Percentiles rank a stretch among this genome's conserved stretches.
These are phyloP conservation scores for Choiromyces venosus DNA, from an alignment of 495 filamentous ascomycete genomes.

Conservation along the genomic window DNA sequence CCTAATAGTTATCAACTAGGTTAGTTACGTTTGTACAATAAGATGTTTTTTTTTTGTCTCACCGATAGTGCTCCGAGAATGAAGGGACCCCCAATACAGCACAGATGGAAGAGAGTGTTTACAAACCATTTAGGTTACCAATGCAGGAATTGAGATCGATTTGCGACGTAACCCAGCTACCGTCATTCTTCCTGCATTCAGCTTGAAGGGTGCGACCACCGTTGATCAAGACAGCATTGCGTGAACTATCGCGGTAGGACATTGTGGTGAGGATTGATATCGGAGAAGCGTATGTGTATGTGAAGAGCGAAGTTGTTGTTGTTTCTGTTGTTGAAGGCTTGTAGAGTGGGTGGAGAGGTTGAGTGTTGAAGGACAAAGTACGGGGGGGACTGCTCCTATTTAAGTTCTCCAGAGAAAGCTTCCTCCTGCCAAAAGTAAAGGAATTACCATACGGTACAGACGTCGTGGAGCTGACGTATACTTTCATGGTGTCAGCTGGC, in stretches of 20 bases:
- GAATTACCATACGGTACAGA: background rate
- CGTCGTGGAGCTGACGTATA: background rate
- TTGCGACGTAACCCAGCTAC: constrained; percentile 4
- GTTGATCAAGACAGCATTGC: constrained; percentile 8
- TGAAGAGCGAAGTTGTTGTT: background rate
- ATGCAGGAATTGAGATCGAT: constrained; percentile 25
- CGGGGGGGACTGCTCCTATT: background rate
- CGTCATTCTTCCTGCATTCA: constrained; percentile 7
- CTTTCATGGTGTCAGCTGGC: background rate
- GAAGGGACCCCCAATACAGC: background rate
- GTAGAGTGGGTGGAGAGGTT: background rate
- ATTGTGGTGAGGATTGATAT: background rate
- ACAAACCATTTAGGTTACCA: constrained; percentile 32
- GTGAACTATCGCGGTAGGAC: background rate
- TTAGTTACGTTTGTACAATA: background rate
- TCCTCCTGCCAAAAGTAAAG: background rate
- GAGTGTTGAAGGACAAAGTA: background rate
- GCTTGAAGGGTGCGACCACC: constrained; percentile 17
- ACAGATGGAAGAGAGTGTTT: background rate
- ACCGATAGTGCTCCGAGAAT: background rate
- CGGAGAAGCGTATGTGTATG: background rate
- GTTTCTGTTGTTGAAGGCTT: background rate
- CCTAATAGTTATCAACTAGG: constrained; percentile 8
- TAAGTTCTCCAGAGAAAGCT: background rate
- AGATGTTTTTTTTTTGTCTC: background rate